Conservation (phyloP, 2,329 filamentous ascomycete genomes). For the Xylaria polymorpha region DNA sequence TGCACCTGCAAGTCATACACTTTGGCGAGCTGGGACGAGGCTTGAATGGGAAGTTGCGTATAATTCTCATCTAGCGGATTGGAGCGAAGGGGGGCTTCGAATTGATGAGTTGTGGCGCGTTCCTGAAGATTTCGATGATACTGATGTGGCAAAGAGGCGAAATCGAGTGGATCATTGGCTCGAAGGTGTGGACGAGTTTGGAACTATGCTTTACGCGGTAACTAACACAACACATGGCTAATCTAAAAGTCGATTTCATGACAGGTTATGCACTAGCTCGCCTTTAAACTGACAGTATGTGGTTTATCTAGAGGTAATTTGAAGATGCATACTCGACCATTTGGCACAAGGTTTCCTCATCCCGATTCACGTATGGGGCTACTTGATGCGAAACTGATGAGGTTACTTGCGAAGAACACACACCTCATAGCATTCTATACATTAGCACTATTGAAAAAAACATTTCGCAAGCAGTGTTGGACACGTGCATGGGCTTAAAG, state of each 20-base stretch:
- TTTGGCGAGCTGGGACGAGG: constrained; percentile 58
- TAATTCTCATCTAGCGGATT: constrained; percentile 56
- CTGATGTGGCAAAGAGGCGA: constrained; percentile 48
- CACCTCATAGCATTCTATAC: neutral
- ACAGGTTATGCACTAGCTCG: neutral
- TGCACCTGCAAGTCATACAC: constrained; percentile 54
- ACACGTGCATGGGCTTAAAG: neutral
- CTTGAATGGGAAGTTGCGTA: constrained; percentile 58
- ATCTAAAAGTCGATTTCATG: constrained; percentile 20
- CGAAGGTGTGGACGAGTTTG: constrained; percentile 63
- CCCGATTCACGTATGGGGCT: neutral
- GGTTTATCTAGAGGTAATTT: neutral
- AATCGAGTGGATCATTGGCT: constrained; percentile 62
- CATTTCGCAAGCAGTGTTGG: neutral
- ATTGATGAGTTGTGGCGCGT: constrained; percentile 65
- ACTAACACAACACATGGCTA: constrained; percentile 58
- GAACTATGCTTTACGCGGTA: constrained; percentile 64
- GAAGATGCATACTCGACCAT: neutral
- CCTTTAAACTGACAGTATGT: neutral
- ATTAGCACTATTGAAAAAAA: neutral
- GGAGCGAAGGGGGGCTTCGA: constrained; percentile 55
- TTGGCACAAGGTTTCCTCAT: neutral
- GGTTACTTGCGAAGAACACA: neutral
- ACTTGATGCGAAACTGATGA: neutral
- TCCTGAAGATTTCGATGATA: constrained; percentile 48